phyloP scores from a whole-genome alignment of 1,139 yeast species.

The Blastobotrys indianensis region DNA sequence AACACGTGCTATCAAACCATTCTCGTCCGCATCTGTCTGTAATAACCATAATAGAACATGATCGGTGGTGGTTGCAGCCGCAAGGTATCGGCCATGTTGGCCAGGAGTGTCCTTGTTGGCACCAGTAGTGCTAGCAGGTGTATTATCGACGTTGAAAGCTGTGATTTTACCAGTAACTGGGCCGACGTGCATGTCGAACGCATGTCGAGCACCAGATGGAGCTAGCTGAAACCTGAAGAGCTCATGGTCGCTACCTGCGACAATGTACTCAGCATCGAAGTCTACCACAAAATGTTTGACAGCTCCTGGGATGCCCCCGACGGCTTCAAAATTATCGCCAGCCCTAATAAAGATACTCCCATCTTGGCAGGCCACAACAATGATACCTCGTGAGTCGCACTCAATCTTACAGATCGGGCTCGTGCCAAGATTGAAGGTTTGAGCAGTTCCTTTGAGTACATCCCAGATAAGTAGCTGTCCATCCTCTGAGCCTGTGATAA shows the following conservation, averaged over 20 bases:
- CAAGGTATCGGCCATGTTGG: slow-evolving; percentile 48
- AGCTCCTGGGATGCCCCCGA: not conserved
- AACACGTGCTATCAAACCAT: slow-evolving; percentile 25
- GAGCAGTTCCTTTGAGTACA: slow-evolving; percentile 13
- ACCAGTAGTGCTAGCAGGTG: slow-evolving; percentile 23
- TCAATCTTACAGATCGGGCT: slow-evolving; percentile 19
- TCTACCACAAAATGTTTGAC: slow-evolving; percentile 20
- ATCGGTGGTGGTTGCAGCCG: slow-evolving; percentile 38
- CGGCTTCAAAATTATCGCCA: not conserved
- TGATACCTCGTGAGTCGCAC: slow-evolving; percentile 22
- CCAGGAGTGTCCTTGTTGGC: slow-evolving; percentile 42
- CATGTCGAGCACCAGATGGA: slow-evolving; percentile 6
- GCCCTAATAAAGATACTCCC: slow-evolving; percentile 6
- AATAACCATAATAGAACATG: slow-evolving; percentile 38
- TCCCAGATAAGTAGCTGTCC: slow-evolving; percentile 28
- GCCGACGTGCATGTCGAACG: slow-evolving; percentile 4
- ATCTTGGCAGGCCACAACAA: slow-evolving; percentile 14
- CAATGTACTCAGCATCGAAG: slow-evolving; percentile 20
- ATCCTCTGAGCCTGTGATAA: slow-evolving; percentile 26
- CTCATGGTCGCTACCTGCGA: slow-evolving; percentile 16
- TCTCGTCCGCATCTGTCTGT: slow-evolving; percentile 31
- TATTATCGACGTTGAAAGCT: slow-evolving; percentile 23
- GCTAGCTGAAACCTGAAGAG: slow-evolving; percentile 15
- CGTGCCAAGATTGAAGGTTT: too few species aligned
- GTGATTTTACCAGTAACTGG: slow-evolving; percentile 12